Evolutionary conservation across 2,329 filamentous ascomycete genomes (phyloP).

Genomic region (Tolypocladium sp.): DNA sequence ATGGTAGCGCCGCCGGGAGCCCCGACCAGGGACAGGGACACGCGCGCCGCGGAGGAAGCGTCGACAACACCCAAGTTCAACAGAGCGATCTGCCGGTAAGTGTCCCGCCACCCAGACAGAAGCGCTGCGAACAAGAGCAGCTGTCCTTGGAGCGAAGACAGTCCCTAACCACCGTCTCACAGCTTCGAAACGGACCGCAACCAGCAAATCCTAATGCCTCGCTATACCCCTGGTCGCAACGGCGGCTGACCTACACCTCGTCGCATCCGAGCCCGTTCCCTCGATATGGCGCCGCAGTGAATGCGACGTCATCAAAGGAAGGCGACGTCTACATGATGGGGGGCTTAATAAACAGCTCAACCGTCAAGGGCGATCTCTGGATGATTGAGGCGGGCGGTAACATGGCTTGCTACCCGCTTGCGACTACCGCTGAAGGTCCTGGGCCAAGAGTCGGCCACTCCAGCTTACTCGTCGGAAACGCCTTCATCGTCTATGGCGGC

Average conservation of each 20-base stretch:
- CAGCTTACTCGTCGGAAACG: slow-evolving; percentile 90
- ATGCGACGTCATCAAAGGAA: slow-evolving; percentile 86
- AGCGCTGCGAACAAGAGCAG: background rate
- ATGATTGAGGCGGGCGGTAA: slow-evolving; percentile 86
- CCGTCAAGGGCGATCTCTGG: slow-evolving; percentile 95
- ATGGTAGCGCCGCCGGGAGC: slow-evolving; percentile 41
- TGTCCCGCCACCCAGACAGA: slow-evolving; percentile 3
- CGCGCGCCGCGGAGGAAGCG: slow-evolving; percentile 41
- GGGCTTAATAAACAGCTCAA: slow-evolving; percentile 86
- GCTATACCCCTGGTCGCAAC: slow-evolving; percentile 93
- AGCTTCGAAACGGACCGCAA: slow-evolving; percentile 47
- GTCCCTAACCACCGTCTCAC: slow-evolving; percentile 7
- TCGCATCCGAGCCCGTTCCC: slow-evolving; percentile 82
- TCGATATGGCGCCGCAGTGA: slow-evolving; percentile 93
- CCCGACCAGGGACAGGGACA: slow-evolving; percentile 57
- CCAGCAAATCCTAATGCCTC: slow-evolving; percentile 58
- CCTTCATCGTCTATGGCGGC: slow-evolving; percentile 97
- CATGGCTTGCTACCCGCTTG: slow-evolving; percentile 84
- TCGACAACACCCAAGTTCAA: slow-evolving; percentile 33
- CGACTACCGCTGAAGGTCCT: slow-evolving; percentile 87
- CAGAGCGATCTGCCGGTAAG: slow-evolving; percentile 33
- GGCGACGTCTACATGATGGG: slow-evolving; percentile 98
- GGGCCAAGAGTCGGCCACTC: slow-evolving; percentile 91
- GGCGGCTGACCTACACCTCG: slow-evolving; percentile 76
- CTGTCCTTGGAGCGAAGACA: background rate